Evolutionary conservation across 495 filamentous ascomycete species (phyloP).

Genomic region (Neurospora intermedia): DNA sequence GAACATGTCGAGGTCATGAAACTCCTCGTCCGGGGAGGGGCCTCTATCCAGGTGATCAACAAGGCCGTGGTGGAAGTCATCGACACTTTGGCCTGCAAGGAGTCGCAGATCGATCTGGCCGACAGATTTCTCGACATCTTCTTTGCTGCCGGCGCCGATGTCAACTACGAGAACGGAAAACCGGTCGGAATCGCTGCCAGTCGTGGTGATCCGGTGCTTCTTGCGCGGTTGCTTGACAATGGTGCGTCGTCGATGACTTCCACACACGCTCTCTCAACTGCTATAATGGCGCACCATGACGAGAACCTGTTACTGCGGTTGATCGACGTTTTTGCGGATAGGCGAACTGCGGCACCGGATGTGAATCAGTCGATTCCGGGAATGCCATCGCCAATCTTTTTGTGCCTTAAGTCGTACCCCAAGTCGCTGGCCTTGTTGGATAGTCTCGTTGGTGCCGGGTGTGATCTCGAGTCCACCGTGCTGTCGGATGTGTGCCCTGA

Average conservation of each 20-base stretch:
- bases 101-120: constrained; percentile 16
- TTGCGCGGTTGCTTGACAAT: constrained; percentile 23
- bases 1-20: constrained; percentile 24
- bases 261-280: constrained; percentile 25
- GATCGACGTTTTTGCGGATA: constrained; percentile 9
- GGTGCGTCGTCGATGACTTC: constrained; percentile 23
- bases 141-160: constrained; percentile 26
- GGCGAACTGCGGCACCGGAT: constrained; percentile 3
- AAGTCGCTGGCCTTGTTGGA: constrained; percentile 14
- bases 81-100: constrained; percentile 19
- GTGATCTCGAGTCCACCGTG: constrained; percentile 14
- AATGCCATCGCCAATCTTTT: constrained; percentile 15
- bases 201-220: constrained; percentile 24
- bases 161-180: constrained; percentile 33
- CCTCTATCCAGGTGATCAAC: constrained; percentile 20
- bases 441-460: constrained; percentile 12
- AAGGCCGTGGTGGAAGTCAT: constrained; percentile 29
- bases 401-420: constrained; percentile 18
- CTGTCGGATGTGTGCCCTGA: constrained; percentile 8
- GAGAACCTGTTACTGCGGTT: constrained; percentile 7
- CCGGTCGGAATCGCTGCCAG: constrained; percentile 27
- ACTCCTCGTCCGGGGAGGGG: constrained; percentile 28
- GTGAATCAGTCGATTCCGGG: constrained; percentile 14
- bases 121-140: constrained; percentile 23
- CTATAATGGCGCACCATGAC: constrained; percentile 17